phyloP scores from a whole-genome alignment of 1,139 yeast genomes.

The Kodamaea plutei region DNA sequence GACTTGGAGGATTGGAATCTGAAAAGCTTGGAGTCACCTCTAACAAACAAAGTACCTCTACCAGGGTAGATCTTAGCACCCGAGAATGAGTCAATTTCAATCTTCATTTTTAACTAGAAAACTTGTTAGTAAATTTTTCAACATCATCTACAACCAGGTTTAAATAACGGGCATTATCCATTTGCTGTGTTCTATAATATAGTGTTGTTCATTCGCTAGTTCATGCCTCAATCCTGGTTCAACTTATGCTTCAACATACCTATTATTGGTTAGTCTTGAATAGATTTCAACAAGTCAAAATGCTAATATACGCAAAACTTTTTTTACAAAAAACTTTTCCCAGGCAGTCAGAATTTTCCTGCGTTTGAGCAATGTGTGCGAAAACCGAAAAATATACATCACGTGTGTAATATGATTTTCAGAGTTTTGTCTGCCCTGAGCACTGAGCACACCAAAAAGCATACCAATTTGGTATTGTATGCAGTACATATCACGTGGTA shows the following conservation, averaged over 20 bases:
- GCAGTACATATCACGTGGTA: too few relatives aligned
- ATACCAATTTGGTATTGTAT: too few relatives aligned
- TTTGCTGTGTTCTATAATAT: too few relatives aligned
- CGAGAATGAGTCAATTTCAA: constrained; percentile 99
- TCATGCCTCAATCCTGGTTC: too few relatives aligned
- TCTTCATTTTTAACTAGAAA: constrained; percentile 76
- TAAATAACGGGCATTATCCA: too few relatives aligned
- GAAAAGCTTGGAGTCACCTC: constrained; percentile 99
- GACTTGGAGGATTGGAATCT: constrained; percentile 98
- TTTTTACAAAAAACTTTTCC: constrained; percentile 9
- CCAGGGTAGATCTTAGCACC: constrained; percentile 99
- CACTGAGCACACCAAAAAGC: too few relatives aligned
- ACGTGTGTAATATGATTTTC: too few relatives aligned
- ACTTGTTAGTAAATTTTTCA: not conserved
- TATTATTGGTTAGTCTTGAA: constrained; percentile 8
- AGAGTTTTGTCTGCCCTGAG: too few relatives aligned
- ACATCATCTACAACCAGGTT: not conserved
- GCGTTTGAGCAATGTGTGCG: constrained; percentile 3
- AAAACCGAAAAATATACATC: not conserved
- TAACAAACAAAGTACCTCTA: constrained; percentile 98
- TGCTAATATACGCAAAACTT: constrained; percentile 1
- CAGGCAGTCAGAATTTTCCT: constrained; percentile 6
- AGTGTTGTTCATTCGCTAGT: too few relatives aligned
- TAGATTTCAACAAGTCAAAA: constrained; percentile 5
- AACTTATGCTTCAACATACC: too few relatives aligned